Evolutionary conservation across 805 yeast species (phyloP).

Genomic region (Ogataea haglerorum): DNA sequence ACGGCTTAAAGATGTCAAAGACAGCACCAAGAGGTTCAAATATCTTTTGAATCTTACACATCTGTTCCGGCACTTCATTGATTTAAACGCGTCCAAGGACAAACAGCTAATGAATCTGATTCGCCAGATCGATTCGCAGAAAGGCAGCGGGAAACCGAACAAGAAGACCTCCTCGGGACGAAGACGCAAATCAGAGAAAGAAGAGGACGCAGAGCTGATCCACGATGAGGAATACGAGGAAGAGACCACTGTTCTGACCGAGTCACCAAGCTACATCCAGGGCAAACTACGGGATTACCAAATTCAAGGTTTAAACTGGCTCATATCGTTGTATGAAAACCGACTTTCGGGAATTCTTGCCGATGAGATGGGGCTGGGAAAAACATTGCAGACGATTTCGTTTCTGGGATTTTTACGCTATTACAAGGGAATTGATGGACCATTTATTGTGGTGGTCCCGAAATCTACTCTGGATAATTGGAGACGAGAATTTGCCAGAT

Average conservation of each 20-base stretch:
- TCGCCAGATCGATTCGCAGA: constrained; percentile 51
- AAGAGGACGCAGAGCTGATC: constrained; percentile 90
- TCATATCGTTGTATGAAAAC: constrained; percentile 83
- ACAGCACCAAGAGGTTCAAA: constrained; percentile 73
- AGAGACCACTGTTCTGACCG: constrained; percentile 71
- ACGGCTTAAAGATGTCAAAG: constrained; percentile 53
- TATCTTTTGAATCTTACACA: constrained; percentile 81
- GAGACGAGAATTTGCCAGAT: constrained; percentile 88
- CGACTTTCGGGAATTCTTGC: constrained; percentile 90
- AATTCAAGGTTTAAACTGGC: constrained; percentile 93
- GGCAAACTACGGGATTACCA: constrained; percentile 90
- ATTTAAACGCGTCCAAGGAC: constrained; percentile 76
- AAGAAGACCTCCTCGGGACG: constrained; percentile 35
- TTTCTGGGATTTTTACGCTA: constrained; percentile 86
- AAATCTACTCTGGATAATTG: constrained; percentile 95
- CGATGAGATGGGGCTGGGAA: constrained; percentile 98
- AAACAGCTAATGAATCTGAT: constrained; percentile 61
- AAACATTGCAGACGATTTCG: constrained; percentile 90
- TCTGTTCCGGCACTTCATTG: constrained; percentile 82
- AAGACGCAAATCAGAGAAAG: constrained; percentile 87
- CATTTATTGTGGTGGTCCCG: constrained; percentile 88
- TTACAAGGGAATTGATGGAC: constrained; percentile 76
- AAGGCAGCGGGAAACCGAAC: constrained; percentile 34
- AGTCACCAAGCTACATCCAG: constrained; percentile 73
- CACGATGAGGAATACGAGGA: constrained; percentile 72